Conservation (phyloP, 169 alveolate species). For the Plasmodium sp. region DNA sequence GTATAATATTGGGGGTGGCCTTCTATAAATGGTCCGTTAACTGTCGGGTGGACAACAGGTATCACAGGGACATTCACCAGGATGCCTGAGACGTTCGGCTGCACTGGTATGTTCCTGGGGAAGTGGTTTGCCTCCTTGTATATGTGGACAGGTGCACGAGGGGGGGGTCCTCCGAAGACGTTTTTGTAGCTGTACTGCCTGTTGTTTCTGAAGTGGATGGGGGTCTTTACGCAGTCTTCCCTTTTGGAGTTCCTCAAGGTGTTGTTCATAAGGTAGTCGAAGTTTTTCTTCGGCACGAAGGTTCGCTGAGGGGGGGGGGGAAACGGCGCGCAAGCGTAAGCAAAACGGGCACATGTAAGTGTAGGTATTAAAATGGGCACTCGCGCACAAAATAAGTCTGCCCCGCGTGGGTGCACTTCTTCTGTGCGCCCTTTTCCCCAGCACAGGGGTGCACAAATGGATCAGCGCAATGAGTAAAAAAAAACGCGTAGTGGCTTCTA, state of each 20-base stretch:
- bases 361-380: neutral
- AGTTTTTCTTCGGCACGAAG: neutral
- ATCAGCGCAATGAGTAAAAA: neutral
- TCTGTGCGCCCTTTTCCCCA: neutral
- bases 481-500: neutral
- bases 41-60: constrained; percentile 19
- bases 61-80: constrained; percentile 41
- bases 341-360: neutral
- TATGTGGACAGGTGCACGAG: neutral
- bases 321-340: neutral
- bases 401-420: neutral
- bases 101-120: constrained; percentile 34
- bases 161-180: constrained; percentile 21
- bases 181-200: constrained; percentile 22
- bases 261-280: constrained; percentile 25
- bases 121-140: constrained; percentile 17
- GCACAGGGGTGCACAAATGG: neutral
- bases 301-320: neutral
- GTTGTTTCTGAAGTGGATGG: constrained; percentile 16
- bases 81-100: constrained; percentile 31
- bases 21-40: constrained; percentile 25
- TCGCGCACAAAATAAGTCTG: neutral
- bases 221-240: constrained; percentile 26
- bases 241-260: constrained; percentile 14
- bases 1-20: constrained; percentile 6